Percentiles rank a stretch among this genome's conserved stretches.
These are phyloP conservation scores for Phytophthora foliorum DNA, from an alignment of 352 stramenopile species.

Conservation along the genomic window DNA sequence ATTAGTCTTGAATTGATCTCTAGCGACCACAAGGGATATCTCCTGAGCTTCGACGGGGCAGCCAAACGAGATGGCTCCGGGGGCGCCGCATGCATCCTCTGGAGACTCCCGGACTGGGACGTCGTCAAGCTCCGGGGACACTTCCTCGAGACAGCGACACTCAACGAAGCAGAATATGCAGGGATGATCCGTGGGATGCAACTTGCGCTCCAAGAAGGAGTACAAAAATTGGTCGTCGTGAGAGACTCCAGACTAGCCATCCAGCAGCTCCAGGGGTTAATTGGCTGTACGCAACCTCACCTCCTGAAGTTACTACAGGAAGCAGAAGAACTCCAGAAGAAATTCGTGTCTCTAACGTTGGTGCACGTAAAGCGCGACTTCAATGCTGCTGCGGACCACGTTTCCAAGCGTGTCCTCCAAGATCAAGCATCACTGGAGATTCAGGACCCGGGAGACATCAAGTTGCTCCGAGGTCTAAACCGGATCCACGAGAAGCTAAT, in stretches of 20 bases:
- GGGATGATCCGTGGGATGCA: constrained; percentile 4
- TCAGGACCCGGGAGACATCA: not conserved
- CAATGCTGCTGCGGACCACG: constrained; percentile 28
- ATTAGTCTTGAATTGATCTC: constrained; percentile 9
- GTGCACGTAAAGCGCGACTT: constrained; percentile 35
- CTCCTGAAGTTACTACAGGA: constrained; percentile 19
- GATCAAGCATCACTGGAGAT: constrained; percentile 2
- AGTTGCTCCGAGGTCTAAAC: constrained; percentile 3
- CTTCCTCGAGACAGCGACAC: not conserved
- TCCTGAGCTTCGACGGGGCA: constrained; percentile 12
- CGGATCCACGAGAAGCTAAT: constrained; percentile 6
- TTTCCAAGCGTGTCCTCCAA: constrained; percentile 11
- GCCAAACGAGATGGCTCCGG: constrained; percentile 5
- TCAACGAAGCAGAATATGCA: constrained; percentile 11
- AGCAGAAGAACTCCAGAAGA: not conserved
- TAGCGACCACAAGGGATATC: not conserved
- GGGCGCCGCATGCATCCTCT: constrained; percentile 2
- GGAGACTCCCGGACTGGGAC: constrained; percentile 4
- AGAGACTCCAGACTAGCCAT: constrained; percentile 4
- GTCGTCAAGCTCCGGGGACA: not conserved
- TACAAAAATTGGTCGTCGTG: constrained; percentile 7
- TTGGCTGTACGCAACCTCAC: constrained; percentile 21
- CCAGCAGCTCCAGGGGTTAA: constrained; percentile 6
- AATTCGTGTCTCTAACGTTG: constrained; percentile 9
- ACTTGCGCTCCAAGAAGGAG: not conserved